Conservation (phyloP, 2,329 filamentous ascomycete genomes). For the Proliferodiscus dingleyae region DNA sequence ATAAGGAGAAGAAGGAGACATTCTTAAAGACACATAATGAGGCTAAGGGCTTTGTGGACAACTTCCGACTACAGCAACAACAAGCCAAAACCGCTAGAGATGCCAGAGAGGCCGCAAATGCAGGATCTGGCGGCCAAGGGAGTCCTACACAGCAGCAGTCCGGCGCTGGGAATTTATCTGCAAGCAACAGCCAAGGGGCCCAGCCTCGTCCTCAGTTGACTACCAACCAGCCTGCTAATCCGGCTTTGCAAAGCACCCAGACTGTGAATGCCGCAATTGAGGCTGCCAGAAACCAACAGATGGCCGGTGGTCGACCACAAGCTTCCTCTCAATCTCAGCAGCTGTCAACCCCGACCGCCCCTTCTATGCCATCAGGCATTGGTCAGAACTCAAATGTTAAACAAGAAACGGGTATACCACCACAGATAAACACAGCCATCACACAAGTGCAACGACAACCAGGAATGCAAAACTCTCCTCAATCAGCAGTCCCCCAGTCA, state of each 20-base stretch:
- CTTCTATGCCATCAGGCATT: conserved; percentile 18
- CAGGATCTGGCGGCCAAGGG: conserved; percentile 24
- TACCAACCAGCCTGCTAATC: conserved; percentile 24
- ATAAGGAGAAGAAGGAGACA: conserved; percentile 40
- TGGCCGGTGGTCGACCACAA: conserved; percentile 24
- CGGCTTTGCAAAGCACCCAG: conserved; percentile 28
- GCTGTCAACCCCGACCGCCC: conserved; percentile 18
- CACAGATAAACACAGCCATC: conserved; percentile 29
- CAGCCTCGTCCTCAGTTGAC: conserved; percentile 29
- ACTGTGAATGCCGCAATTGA: conserved; percentile 33
- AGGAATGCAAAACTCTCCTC: conserved; percentile 27
- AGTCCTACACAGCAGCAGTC: conserved; percentile 21
- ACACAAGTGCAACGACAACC: conserved; percentile 22
- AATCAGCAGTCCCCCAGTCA: conserved; percentile 28
- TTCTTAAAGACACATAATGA: conserved; percentile 43
- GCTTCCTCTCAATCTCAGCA: conserved; percentile 17
- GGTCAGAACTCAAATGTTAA: conserved; percentile 23
- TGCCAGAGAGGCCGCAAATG: conserved; percentile 23
- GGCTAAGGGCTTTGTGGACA: conserved; percentile 44
- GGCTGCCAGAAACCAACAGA: conserved; percentile 31
- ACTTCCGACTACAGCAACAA: conserved; percentile 38
- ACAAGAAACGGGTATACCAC: conserved; percentile 21
- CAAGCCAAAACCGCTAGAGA: conserved; percentile 19
- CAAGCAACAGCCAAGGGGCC: conserved; percentile 15
- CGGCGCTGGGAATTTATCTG: conserved; percentile 7